phyloP scores from a whole-genome alignment of 2,329 filamentous ascomycete species.

The Tolypocladium amazonense region DNA sequence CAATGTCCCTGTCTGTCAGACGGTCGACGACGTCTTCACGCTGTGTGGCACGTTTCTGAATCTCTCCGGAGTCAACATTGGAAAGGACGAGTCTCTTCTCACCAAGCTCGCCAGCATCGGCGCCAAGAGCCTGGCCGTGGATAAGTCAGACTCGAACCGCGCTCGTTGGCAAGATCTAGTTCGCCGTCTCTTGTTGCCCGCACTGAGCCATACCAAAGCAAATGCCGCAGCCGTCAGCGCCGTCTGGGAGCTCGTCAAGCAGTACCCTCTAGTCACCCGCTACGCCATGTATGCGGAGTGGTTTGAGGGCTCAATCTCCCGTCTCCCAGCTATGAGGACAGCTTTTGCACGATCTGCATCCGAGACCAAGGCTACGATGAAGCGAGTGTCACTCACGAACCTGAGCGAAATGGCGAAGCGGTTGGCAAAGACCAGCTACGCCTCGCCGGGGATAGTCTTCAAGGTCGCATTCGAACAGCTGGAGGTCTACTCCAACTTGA shows the following conservation, averaged over 20 bases:
- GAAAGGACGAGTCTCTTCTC: constrained; percentile 67
- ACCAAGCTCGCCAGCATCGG: constrained; percentile 82
- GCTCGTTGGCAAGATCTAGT: constrained; percentile 77
- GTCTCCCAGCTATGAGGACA: constrained; percentile 63
- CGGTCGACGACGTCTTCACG: constrained; percentile 79
- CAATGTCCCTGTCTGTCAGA: constrained; percentile 84
- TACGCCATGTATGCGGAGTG: constrained; percentile 92
- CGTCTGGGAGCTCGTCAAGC: constrained; percentile 71
- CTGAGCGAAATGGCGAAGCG: constrained; percentile 75
- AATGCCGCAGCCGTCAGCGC: constrained; percentile 81
- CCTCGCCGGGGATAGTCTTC: constrained; percentile 86
- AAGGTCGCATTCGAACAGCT: constrained; percentile 81
- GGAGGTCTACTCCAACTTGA: constrained; percentile 89
- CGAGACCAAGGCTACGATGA: constrained; percentile 78
- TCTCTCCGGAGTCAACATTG: constrained; percentile 79
- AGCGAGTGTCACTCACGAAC: constrained; percentile 82
- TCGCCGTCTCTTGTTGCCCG: constrained; percentile 74
- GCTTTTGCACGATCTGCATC: constrained; percentile 68
- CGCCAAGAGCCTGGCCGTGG: constrained; percentile 58
- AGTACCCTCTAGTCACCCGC: constrained; percentile 64
- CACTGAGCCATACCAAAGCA: constrained; percentile 73
- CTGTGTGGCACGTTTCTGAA: constrained; percentile 79
- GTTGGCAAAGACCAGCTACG: constrained; percentile 84
- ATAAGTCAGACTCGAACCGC: constrained; percentile 59
- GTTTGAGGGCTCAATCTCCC: constrained; percentile 70